phyloP scores from a whole-genome alignment of 805 yeast species.

The Candida patagonica region DNA sequence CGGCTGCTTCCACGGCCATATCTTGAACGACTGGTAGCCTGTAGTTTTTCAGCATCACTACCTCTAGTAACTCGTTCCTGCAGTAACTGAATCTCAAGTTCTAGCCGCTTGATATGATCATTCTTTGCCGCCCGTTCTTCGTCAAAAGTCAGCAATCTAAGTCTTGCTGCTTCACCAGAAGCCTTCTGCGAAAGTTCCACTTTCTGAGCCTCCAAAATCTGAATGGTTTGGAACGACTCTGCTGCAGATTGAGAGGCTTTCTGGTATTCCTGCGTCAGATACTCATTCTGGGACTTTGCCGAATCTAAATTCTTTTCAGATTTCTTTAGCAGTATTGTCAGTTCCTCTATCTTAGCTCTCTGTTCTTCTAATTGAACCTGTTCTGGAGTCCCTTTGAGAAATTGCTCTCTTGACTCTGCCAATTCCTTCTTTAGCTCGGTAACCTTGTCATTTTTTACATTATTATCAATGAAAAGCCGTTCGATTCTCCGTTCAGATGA shows the following conservation, averaged over 20 bases:
- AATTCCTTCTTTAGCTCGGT: constrained; percentile 24
- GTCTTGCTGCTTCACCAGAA: constrained; percentile 20
- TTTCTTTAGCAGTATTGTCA: constrained; percentile 38
- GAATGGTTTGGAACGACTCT: constrained; percentile 24
- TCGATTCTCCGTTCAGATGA: constrained; percentile 22
- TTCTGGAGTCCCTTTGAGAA: constrained; percentile 19
- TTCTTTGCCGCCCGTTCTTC: constrained; percentile 25
- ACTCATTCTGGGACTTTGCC: constrained; percentile 49
- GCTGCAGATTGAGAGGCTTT: constrained; percentile 25
- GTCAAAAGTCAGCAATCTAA: constrained; percentile 21
- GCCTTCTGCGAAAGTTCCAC: constrained; percentile 15
- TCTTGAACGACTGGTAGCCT: constrained; percentile 15
- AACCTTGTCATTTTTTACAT: constrained; percentile 20
- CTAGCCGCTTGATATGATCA: constrained; percentile 21
- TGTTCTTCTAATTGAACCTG: constrained; percentile 26
- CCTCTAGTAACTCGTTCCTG: constrained; percentile 25
- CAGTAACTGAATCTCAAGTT: constrained; percentile 20
- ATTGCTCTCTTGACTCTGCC: constrained; percentile 20
- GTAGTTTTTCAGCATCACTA: constrained; percentile 14
- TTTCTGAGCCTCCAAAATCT: constrained; percentile 20
- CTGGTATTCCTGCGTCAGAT: constrained; percentile 32
- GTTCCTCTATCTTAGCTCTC: constrained; percentile 36
- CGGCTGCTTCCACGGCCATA: constrained; percentile 20
- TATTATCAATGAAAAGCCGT: constrained; percentile 15
- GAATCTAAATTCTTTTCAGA: constrained; percentile 38